Conservation (phyloP, 495 filamentous ascomycete species). For the Daldinia bambusicola region DNA sequence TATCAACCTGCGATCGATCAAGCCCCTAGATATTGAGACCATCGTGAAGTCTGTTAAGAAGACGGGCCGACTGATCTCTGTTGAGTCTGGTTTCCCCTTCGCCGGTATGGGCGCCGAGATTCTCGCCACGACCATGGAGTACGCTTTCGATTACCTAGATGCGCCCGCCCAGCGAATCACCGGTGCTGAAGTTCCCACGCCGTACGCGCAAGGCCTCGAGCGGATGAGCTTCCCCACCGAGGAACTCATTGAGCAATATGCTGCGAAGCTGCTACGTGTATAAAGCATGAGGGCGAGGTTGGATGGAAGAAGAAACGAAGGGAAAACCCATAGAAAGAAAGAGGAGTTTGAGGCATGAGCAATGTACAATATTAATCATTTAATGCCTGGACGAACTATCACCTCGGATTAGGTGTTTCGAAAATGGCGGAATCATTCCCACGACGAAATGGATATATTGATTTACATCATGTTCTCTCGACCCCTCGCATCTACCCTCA, state of each 20-base stretch:
- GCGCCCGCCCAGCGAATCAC: conserved; percentile 92
- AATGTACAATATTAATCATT: conserved; percentile 45
- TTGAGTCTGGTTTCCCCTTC: conserved; percentile 95
- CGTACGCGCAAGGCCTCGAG: conserved; percentile 89
- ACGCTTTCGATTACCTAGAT: conserved; percentile 96
- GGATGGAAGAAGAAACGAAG: conserved; percentile 1
- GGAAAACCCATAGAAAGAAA: conserved; percentile 7
- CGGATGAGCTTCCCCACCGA: conserved; percentile 92
- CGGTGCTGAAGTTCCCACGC: conserved; percentile 95
- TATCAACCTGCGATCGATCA: conserved; percentile 96
- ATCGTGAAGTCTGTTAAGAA: conserved; percentile 98
- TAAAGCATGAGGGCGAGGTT: conserved; percentile 52
- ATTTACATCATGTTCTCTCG: conserved; percentile 15
- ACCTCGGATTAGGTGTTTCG: conserved; percentile 33
- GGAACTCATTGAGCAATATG: conserved; percentile 80
- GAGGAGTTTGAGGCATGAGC: conserved; percentile 38
- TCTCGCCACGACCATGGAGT: conserved; percentile 93
- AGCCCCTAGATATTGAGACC: conserved; percentile 93
- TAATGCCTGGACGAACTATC: conserved; percentile 29
- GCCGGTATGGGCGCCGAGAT: conserved; percentile 94
- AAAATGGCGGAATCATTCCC: conserved; percentile 39
- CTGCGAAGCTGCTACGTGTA: conserved; percentile 83
- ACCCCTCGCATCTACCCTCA: not conserved
- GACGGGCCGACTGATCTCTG: conserved; percentile 88
- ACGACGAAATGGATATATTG: conserved; percentile 23